Evolutionary conservation across 306 rosid genomes (phyloP), one percentile per base, ranked within the genome.

Genomic region (Rubus idaeus): DNA sequence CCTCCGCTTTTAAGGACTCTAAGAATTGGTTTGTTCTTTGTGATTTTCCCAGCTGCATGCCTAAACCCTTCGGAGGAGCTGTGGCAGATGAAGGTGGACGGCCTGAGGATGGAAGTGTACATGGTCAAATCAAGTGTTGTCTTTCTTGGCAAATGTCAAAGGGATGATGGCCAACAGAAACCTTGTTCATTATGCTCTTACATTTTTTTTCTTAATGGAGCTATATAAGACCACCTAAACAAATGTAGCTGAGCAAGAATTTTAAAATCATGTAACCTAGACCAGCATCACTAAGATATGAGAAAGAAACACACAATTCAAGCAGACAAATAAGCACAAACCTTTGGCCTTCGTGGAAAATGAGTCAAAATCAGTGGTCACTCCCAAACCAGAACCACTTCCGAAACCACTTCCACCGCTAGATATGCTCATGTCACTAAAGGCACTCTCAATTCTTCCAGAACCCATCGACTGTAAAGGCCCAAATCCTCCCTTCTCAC

Each of bases 1-100:
- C 99, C 83, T 95, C 98, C 41, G 97, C 96, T 85, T 95, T 92
- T 83, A 95, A 17, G 75, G 99, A 95, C 86, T 92, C 99, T 80
- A 95, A 85, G 82, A 95, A 88, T 63, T 95, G 96, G 86, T 87
- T 91, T 52, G 94, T 84, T 94, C 82, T 92, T 78, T 92, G 96
- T 73, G 96, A 88, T 83, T 90, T 94, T 64, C 96, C 97, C 70
- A 89, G 90, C 89, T 88, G 92, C 96, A 92, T 94, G 39, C 97
- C 96, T 79, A 82, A 86, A 79, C 97, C 90, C 83, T 92, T 95
- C 3, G 99, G 94, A 53, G 98, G 98, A 79, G 99, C 98, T 81
- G 93, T 92, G 58, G 96, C 97, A 79, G 93, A 86, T 61, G 93
- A 85, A 63, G 88, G 83, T 68, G 90, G 93, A 70, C 89, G 98